Conservation (phyloP, 2,329 filamentous ascomycete genomes). For the Fusarium pseudograminearum region DNA sequence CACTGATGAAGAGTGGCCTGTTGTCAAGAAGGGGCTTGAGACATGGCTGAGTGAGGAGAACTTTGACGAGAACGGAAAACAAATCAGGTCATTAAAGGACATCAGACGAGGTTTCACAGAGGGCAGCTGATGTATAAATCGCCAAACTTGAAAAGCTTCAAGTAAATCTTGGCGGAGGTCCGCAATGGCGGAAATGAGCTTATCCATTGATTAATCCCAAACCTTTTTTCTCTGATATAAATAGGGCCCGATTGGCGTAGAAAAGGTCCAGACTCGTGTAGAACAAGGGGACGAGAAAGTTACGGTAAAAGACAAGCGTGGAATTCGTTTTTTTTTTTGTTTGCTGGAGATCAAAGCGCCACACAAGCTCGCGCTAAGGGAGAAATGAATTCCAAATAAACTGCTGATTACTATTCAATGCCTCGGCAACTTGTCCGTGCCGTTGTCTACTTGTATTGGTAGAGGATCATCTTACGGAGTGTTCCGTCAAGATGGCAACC, state of each 20-base stretch:
- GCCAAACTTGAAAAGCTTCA: not conserved
- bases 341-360: not conserved
- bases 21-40: constrained; percentile 60
- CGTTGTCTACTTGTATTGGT: not conserved
- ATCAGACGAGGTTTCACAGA: constrained; percentile 17
- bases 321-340: not conserved
- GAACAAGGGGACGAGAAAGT: not conserved
- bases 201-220: not conserved
- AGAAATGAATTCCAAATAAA: not conserved
- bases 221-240: not conserved
- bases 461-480: not conserved
- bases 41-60: constrained; percentile 67
- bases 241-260: not conserved
- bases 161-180: no score
- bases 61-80: constrained; percentile 66
- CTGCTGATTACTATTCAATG: constrained; percentile 1
- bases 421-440: not conserved
- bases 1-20: constrained; percentile 68
- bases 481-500: not conserved
- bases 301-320: not conserved
- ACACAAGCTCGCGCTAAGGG: not conserved
- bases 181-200: not conserved
- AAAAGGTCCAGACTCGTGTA: not conserved
- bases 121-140: not conserved
- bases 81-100: constrained; percentile 60